Evolutionary conservation across 345 rosid genomes (phyloP), one percentile per base, ranked within the genome.

Genomic region (Linum tenue): DNA sequence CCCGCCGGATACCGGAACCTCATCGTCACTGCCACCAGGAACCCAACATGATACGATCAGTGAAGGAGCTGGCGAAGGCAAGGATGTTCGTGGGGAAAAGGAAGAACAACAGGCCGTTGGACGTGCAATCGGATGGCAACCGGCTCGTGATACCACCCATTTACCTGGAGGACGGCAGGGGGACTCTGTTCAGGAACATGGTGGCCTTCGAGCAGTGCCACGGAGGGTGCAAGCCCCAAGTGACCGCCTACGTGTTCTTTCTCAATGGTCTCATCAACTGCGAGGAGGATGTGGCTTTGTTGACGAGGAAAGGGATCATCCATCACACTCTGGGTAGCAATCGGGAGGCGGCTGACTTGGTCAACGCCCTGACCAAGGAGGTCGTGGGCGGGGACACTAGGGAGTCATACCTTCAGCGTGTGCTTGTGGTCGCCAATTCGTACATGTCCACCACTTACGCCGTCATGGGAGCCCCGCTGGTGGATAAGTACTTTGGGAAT

Each of bases 201-300:
- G 69, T 75, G 38, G 82, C 77, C 17, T 71, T 69, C 9, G 82
- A 78, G 56, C 78, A 78, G 50, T 69, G 79, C 72, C 71, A 78
- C 64, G 8, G 37, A 4, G 31, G 55, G 1, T 60, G 69, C 62
- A 71, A 11, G 55, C 76, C 76, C 2, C 59, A 62, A 6, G 73
- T 75, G 1, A 75, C 78, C 5, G 55, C 70, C 1, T 74, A 65
- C 16, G 50, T 78, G 40, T 71, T 71, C 74, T 72, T 78, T 67
- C 66, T 75, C 1, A 72, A 78, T 44, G 73, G 74, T 12, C 62
- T 78, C 15, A 67, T 78, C 17, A 65, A 72, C 76, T 68, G 74
- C 1, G 69, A 63, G 0, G 68, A 60, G 4, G 79, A 78, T 41
- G 76, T 75, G 6, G 74, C 60, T 39, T 53, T 65, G 31, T 74